Base-by-base conservation (phyloP, 306 rosid genomes). In the Astragalus glycyphyllos region DNA sequence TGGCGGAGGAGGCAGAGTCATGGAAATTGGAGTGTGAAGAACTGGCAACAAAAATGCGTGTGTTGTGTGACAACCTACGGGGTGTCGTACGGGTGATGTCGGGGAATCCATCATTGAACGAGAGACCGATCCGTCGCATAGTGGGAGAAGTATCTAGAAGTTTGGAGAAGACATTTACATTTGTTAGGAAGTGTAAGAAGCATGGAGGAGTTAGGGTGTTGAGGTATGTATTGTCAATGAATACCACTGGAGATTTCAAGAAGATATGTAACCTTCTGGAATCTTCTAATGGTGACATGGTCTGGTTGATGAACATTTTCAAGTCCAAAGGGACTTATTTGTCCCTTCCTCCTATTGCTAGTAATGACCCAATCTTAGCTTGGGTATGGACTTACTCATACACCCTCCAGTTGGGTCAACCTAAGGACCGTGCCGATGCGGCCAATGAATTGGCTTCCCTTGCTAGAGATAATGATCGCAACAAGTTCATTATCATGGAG, bases 321-420 rank as follows among this genome's bases (percentile, higher is more conserved):
- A 90, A 90, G 51, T 83, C 88, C 3, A 90, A 85, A 7, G 97
- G 84, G 0, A 58, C 81, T 5, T 63, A 79, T 38, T 65, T 93
- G 5, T 79, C 93, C 0, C 82, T 93, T 2, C 93, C 97, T 0
- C 96, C 93, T 2, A 93, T 93, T 11, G 93, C 91, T 5, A 86
- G 90, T 65, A 88, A 84, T 58, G 93, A 90, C 74, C 97, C 97
- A 0, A 93, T 87, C 6, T 79, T 93, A 4, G 88, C 97, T 0
- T 90, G 96, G 92, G 96, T 93, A 1, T 90, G 98, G 98, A 80
- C 90, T 31, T 65, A 20, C 62, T 84, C 75, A 17, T 84, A 91
- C 20, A 76, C 91, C 1, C 79, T 90, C 11, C 98, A 90, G 51
- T 78, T 90, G 88, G 97, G 98, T 17, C 86, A 82, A 69, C 73